Conservation (phyloP, 345 rosid species). For the Bretschneidera sinensis region DNA sequence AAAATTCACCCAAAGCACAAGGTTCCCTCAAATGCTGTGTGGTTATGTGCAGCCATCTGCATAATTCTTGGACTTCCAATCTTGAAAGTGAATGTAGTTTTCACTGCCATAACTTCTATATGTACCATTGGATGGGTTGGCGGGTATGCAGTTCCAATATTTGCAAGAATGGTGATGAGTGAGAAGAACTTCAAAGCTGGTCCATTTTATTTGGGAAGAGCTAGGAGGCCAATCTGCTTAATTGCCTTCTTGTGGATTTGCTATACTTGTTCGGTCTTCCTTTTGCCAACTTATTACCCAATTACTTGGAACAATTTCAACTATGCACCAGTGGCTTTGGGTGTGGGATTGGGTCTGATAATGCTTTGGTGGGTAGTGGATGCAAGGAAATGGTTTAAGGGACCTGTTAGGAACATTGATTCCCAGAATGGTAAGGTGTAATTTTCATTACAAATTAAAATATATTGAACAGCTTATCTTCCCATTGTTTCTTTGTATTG, state of each 20-base stretch:
- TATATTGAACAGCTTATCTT: no score
- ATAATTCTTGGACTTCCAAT: slow-evolving; percentile 55
- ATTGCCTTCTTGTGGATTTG: slow-evolving; percentile 61
- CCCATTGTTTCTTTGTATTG: no score
- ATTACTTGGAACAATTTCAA: slow-evolving; percentile 47
- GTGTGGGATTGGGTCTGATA: slow-evolving; percentile 32
- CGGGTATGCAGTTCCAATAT: slow-evolving; percentile 55
- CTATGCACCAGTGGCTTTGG: slow-evolving; percentile 55
- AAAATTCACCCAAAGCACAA: slow-evolving; percentile 52
- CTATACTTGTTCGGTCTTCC: slow-evolving; percentile 56
- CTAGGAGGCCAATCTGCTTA: slow-evolving; percentile 48
- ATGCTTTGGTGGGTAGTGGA: slow-evolving; percentile 58
- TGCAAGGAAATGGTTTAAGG: slow-evolving; percentile 59
- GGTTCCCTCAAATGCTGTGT: slow-evolving; percentile 61
- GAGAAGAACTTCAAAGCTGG: slow-evolving; percentile 58
- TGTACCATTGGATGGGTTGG: slow-evolving; percentile 71
- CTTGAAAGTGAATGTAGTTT: slow-evolving; percentile 44
- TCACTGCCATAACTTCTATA: slow-evolving; percentile 57
- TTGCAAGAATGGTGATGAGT: slow-evolving; percentile 52
- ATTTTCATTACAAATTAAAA: background rate
- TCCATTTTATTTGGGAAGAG: slow-evolving; percentile 53
- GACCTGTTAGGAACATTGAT: slow-evolving; percentile 57
- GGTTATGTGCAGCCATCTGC: slow-evolving; percentile 56
- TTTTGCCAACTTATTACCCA: slow-evolving; percentile 50
- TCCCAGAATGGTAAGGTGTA: slow-evolving; percentile 24